Evolutionary conservation across 805 yeast genomes (phyloP), one percentile per base, ranked within the genome.

Genomic region (Candida maesae): DNA sequence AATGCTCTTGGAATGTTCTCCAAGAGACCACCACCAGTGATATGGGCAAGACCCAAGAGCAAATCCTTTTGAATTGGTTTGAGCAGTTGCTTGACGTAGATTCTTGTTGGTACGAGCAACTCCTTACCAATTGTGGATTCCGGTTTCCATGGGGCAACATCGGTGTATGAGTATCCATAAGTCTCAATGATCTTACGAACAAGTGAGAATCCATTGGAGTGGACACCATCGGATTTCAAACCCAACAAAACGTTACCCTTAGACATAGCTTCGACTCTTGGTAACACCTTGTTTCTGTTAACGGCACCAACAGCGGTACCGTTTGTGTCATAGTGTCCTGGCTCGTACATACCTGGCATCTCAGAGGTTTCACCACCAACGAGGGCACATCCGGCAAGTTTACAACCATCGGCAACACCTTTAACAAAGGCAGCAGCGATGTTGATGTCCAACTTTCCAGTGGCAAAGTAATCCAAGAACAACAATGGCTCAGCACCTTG

Each of bases 251-350:
- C 79, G 61, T 93, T 83, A 29, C 98, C 98, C 16, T 67, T 75
- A 23, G 68, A 55, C 95, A 93, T 87, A 35, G 65, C 70, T 18
- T 74, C 68, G 18, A 71, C 60, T 50, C 74, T 75, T 36, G 99
- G 99, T 51, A 93, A 70, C 36, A 93, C 77, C 46, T 76, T 73
- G 42, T 68, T 65, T 57, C 84, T 87, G 51, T 76, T 68, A 5
- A 93, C 97, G 12, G 99, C 99, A 58, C 99, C 99, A 33, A 93
- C 90, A 39, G 97, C 95, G 27, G 99, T 95, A 65, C 99, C 99
- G 59, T 91, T 93, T 46, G 96, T 90, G 65, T 93, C 99, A 61
- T 93, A 93, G 66, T 93, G 98, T 25, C 95, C 95, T 42, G 81
- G 88, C 45, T 82, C 85, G 59, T 93, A 93, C 85, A 93, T 87